Evolutionary conservation across 176 grass and related monocot species (phyloP), one percentile per base, ranked within the genome.

Genomic region (Aegilops longissima): DNA sequence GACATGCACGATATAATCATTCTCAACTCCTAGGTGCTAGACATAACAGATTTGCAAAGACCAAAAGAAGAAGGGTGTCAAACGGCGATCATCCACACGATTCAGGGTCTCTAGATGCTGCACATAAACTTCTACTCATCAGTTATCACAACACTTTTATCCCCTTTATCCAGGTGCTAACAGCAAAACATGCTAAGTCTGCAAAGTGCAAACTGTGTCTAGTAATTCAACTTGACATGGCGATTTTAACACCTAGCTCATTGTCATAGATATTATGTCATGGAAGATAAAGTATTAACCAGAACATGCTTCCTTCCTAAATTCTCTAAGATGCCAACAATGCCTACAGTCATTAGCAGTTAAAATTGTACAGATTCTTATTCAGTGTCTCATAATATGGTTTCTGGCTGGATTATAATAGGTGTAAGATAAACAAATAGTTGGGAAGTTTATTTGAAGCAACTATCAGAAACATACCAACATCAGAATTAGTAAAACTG

Each of bases 221-320:
- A 56, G 44, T 73, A 9, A 63, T 61, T 83, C 18, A 59, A 59
- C 20, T 40, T 67, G 27, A 78, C 20, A 70, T 10, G 25, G 9
- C 2, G 3, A 56, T 70, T 78, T 81, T 61, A 29, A 47, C 25
- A 72, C 59, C 20, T 40, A 72, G 17, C 20, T 62, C 58, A 24
- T 36, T 80, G 80, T 81, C 39, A 51, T 66, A 81, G 16, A 66
- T 66, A 24, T 51, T 16, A 23, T 35, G 40, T 23, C 35, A 21
- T 62, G 61, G 40, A 74, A 54, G 68, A 38, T 18, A 4, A 44
- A 45, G 54, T 73, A 39, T 73, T 79, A 79, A 62, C 39, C 39
- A 61, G 5, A 12, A 88, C 78, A 79, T 78, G 68, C 38, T 76
- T 78, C 61, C 36, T 62, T 70, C 47, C 13, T 79, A 61, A 83